Conservation (phyloP, 2,329 filamentous ascomycete species). For the Colletotrichum salicis region DNA sequence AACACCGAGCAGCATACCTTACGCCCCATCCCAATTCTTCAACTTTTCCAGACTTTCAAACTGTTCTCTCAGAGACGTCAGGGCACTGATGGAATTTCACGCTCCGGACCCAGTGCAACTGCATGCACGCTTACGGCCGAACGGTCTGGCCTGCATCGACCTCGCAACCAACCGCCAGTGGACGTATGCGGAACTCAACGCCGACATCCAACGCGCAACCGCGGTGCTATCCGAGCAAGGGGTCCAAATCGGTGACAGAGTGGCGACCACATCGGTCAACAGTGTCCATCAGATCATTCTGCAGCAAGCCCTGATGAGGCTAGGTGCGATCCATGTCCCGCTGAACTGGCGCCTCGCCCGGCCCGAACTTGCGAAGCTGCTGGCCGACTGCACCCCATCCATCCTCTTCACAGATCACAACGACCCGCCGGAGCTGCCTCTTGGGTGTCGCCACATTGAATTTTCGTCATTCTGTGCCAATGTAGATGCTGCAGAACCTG, state of each 20-base stretch:
- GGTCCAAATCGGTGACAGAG: slow-evolving; percentile 23
- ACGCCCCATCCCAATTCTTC: not conserved
- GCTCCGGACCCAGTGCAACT: slow-evolving; percentile 27
- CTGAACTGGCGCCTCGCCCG: slow-evolving; percentile 34
- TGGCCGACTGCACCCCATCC: slow-evolving; percentile 15
- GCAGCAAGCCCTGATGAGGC: slow-evolving; percentile 27
- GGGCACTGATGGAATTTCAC: not conserved
- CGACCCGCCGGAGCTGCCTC: slow-evolving; percentile 15
- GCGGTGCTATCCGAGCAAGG: slow-evolving; percentile 13
- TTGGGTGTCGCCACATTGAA: slow-evolving; percentile 15
- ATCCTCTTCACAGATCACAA: slow-evolving; percentile 24
- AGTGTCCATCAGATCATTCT: slow-evolving; percentile 32
- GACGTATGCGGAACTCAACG: slow-evolving; percentile 33
- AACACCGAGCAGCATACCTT: too few species aligned
- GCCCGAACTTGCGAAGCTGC: slow-evolving; percentile 24
- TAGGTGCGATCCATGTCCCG: slow-evolving; percentile 27
- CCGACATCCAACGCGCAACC: slow-evolving; percentile 27
- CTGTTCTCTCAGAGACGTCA: too few species aligned
- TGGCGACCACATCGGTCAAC: slow-evolving; percentile 25
- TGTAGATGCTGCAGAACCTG: slow-evolving; percentile 8
- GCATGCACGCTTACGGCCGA: slow-evolving; percentile 33
- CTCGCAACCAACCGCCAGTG: slow-evolving; percentile 30
- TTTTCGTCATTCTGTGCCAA: not conserved
- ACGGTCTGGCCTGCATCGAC: slow-evolving; percentile 30
- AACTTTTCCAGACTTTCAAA: not conserved